phyloP scores from a whole-genome alignment of 805 yeast species.

The Lachancea lanzarotensis region DNA sequence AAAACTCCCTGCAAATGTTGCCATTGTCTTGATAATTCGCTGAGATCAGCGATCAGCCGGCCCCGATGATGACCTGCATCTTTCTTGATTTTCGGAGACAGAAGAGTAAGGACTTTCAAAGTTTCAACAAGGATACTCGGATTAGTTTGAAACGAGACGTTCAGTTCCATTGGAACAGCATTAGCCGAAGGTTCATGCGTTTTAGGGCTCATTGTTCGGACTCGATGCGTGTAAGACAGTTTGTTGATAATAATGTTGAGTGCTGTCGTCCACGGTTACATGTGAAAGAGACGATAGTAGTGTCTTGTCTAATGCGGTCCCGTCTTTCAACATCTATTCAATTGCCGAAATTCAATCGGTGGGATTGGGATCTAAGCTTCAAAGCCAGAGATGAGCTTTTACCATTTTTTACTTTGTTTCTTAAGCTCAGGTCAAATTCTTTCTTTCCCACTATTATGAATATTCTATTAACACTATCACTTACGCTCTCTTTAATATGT shows the following conservation, averaged over 20 bases:
- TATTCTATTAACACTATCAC: background rate
- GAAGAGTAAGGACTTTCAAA: background rate
- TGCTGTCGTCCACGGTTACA: background rate
- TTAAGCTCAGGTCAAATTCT: no score
- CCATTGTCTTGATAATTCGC: constrained; percentile 1
- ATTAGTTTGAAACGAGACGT: background rate
- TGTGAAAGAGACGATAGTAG: background rate
- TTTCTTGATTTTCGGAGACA: background rate
- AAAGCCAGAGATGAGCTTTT: no score
- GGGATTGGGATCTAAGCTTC: no score
- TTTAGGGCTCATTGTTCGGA: background rate
- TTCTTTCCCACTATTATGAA: no score
- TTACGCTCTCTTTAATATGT: background rate
- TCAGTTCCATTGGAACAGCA: background rate
- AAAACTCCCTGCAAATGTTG: background rate
- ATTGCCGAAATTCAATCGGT: no score
- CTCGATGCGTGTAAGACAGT: background rate
- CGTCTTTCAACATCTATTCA: no score
- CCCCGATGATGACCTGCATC: background rate
- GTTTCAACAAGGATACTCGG: background rate
- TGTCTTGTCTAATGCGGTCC: no score
- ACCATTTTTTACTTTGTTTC: no score
- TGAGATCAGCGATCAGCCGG: background rate
- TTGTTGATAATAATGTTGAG: background rate
- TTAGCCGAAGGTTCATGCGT: background rate